Evolutionary conservation across 1,284 basidiomycete species (phyloP).

Genomic region (Anthracocystis walkeri): DNA sequence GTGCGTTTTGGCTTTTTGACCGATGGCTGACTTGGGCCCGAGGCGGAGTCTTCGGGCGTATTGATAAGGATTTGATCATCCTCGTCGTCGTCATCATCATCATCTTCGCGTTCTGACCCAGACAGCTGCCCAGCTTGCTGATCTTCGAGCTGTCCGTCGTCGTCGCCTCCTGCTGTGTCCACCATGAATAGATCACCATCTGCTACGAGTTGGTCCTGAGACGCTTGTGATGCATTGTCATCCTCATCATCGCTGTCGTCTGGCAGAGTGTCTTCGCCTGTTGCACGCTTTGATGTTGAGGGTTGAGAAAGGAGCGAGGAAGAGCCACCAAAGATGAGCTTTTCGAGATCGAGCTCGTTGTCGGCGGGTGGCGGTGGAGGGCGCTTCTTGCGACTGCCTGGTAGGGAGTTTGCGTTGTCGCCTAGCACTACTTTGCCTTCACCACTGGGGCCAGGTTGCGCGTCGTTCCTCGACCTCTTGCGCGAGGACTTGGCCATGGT

Average conservation of each 20-base stretch:
- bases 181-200: constrained; percentile 52
- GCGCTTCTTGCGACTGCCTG: constrained; percentile 44
- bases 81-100: constrained; percentile 63
- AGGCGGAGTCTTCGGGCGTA: constrained; percentile 2
- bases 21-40: constrained; percentile 19
- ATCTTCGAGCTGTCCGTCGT: constrained; percentile 58
- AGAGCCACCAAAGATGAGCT: constrained; percentile 50
- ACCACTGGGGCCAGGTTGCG: constrained; percentile 1
- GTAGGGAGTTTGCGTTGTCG: constrained; percentile 16
- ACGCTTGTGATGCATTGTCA: constrained; percentile 12
- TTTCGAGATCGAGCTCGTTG: constrained; percentile 50
- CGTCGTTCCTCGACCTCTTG: constrained; percentile 42
- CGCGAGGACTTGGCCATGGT: constrained; percentile 27
- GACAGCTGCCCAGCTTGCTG: constrained; percentile 42
- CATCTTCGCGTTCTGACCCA: constrained; percentile 51
- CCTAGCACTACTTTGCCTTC: constrained; percentile 23
- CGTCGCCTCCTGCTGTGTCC: constrained; percentile 43
- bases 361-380: constrained; percentile 41
- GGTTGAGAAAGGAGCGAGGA: constrained; percentile 39
- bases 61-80: constrained; percentile 60
- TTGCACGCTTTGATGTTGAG: constrained; percentile 10
- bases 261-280: constrained; percentile 13
- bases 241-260: constrained; percentile 27
- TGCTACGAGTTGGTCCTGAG: constrained; percentile 16
- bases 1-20: constrained; percentile 52